Evolutionary conservation across 2,329 filamentous ascomycete species (phyloP).

Genomic region (Ophiostoma tasmaniense): DNA sequence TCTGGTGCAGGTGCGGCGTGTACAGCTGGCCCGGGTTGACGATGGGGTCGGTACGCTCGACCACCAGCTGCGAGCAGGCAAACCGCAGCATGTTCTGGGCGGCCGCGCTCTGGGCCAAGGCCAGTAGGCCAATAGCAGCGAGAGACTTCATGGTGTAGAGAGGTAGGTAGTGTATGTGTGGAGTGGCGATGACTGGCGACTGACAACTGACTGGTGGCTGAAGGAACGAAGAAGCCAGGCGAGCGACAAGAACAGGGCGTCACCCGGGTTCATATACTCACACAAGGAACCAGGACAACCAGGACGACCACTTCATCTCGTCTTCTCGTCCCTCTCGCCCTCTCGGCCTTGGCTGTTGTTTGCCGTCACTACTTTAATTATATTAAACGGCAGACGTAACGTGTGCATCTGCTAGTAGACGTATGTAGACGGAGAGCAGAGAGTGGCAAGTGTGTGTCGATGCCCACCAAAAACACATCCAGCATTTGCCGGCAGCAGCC

Average conservation of each 20-base stretch:
- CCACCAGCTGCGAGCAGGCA: slow-evolving; percentile 40
- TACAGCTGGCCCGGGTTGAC: slow-evolving; percentile 38
- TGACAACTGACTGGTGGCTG: not conserved
- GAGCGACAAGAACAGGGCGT: not conserved
- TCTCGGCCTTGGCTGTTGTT: not conserved
- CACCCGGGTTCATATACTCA: not conserved
- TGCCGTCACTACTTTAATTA: not conserved
- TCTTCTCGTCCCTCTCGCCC: not conserved
- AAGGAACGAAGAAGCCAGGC: not conserved
- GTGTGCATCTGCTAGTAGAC: not conserved
- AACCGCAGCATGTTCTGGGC: slow-evolving; percentile 39
- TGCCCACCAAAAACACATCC: not conserved
- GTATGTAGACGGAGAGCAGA: not conserved
- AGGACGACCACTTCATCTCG: not conserved
- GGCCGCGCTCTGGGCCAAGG: slow-evolving; percentile 22
- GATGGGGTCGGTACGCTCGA: slow-evolving; percentile 34
- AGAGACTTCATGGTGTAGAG: slow-evolving; percentile 14
- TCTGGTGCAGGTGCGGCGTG: slow-evolving; percentile 40
- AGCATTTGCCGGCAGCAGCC: not conserved
- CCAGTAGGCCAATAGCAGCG: slow-evolving; percentile 23
- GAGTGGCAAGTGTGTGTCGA: not conserved
- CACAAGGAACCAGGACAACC: not conserved
- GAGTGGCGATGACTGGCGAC: not conserved
- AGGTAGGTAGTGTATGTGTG: no score
- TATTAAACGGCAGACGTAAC: not conserved